phyloP scores from a whole-genome alignment of 441 rosid species.

The Pelargonium australe region DNA sequence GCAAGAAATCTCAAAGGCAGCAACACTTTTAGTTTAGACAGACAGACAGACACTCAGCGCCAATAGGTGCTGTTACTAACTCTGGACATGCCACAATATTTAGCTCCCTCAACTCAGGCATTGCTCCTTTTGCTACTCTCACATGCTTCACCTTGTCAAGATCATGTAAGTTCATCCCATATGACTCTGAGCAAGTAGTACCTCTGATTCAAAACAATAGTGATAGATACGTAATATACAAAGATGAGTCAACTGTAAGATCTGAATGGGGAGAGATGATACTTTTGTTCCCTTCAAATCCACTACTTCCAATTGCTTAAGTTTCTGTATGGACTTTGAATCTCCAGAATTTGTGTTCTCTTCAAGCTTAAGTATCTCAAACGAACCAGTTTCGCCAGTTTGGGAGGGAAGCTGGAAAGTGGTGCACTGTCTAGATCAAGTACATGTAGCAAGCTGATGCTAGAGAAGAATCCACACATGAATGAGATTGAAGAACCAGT shows the following conservation, averaged over 20 bases:
- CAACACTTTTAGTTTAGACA: neutral
- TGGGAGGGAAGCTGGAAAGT: slow-evolving; percentile 6
- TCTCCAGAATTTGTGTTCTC: slow-evolving; percentile 5
- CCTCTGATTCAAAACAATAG: slow-evolving; percentile 5
- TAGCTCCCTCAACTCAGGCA: neutral
- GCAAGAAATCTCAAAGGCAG: neutral
- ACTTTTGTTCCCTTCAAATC: slow-evolving; percentile 16
- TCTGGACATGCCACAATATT: neutral
- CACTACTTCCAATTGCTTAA: slow-evolving; percentile 17
- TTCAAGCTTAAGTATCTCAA: slow-evolving; percentile 14
- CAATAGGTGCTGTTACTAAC: neutral
- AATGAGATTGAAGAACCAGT: neutral
- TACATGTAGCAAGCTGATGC: slow-evolving; percentile 4
- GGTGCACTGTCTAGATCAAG: slow-evolving; percentile 17
- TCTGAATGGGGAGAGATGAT: slow-evolving; percentile 8
- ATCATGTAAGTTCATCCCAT: slow-evolving; percentile 4
- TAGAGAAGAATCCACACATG: neutral
- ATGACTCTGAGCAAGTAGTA: neutral
- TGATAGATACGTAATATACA: slow-evolving; percentile 7
- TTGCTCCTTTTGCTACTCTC: slow-evolving; percentile 2
- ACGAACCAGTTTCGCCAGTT: neutral
- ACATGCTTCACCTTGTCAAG: neutral
- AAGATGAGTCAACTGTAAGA: slow-evolving; percentile 11
- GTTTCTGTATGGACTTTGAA: slow-evolving; percentile 14
- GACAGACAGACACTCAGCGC: neutral